phyloP scores from a whole-genome alignment of 2,329 filamentous ascomycete species.

The Mycogone perniciosa region DNA sequence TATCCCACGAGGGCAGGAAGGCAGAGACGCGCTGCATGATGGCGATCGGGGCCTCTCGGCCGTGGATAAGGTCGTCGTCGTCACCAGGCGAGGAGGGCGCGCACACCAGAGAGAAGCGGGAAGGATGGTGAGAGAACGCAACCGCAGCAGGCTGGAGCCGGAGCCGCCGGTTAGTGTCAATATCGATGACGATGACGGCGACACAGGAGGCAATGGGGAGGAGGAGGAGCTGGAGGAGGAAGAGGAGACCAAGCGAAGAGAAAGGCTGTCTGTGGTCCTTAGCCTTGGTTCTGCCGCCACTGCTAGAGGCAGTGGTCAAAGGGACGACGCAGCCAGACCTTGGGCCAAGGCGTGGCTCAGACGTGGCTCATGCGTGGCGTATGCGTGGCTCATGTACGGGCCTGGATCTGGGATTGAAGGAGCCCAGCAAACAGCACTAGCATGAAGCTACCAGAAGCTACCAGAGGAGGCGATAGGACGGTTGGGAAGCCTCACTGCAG shows the following conservation, averaged over 20 bases:
- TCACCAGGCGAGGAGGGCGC: conserved; percentile 26
- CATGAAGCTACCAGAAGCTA: not conserved
- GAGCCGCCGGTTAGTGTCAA: too few species aligned
- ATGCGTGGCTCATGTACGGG: not conserved
- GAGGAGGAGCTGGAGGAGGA: not conserved
- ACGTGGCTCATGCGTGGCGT: not conserved
- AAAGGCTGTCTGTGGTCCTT: not conserved
- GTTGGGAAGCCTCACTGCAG: too few species aligned
- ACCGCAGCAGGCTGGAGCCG: too few species aligned
- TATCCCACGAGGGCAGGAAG: conserved; percentile 41
- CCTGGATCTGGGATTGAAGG: not conserved
- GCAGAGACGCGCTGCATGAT: conserved; percentile 39
- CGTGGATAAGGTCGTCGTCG: conserved; percentile 24
- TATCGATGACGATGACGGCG: too few species aligned
- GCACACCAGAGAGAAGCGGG: not conserved
- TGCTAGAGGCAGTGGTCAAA: not conserved
- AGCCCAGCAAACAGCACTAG: not conserved
- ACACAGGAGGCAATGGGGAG: not conserved
- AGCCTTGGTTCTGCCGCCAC: not conserved
- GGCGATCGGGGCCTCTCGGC: conserved; percentile 28
- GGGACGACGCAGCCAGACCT: not conserved
- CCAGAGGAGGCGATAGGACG: not conserved
- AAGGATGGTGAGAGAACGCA: not conserved
- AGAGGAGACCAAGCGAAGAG: not conserved
- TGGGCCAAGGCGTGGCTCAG: not conserved